Evolutionary conservation across 2,329 filamentous ascomycete genomes (phyloP).

Genomic region (Macroventuria anomochaeta): DNA sequence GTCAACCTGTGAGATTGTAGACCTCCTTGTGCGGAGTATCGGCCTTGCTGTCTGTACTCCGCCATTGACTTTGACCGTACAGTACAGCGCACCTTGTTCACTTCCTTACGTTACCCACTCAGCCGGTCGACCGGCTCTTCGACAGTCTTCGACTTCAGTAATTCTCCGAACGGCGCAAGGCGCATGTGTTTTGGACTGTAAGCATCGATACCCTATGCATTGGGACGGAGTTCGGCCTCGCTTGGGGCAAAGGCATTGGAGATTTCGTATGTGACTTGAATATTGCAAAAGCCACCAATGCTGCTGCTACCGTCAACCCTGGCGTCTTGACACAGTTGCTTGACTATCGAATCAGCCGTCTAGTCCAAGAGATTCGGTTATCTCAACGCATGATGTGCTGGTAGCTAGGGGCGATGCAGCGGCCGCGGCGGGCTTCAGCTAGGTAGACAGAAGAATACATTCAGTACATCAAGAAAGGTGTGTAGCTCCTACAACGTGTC

Average conservation of each 20-base stretch:
- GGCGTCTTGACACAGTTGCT: not conserved
- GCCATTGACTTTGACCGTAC: constrained; percentile 16
- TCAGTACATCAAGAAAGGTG: not conserved
- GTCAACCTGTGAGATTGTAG: constrained; percentile 42
- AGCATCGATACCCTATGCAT: constrained; percentile 37
- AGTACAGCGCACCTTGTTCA: constrained; percentile 8
- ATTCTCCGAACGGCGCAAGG: constrained; percentile 20
- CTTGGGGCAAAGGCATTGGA: constrained; percentile 1
- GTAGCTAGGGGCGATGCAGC: not conserved
- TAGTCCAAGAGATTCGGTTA: constrained; percentile 9
- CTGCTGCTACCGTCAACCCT: not conserved
- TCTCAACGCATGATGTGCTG: constrained; percentile 8
- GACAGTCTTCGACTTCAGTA: constrained; percentile 6
- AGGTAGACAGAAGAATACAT: constrained; percentile 1
- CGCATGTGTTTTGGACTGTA: constrained; percentile 26
- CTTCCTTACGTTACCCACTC: constrained; percentile 1
- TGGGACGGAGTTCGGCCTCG: constrained; percentile 24
- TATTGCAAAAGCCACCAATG: not conserved
- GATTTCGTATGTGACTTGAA: constrained; percentile 12
- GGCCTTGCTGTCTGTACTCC: constrained; percentile 1
- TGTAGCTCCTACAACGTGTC: not conserved
- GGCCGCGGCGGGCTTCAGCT: constrained; percentile 2
- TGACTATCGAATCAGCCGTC: not conserved
- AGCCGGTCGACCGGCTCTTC: not conserved
- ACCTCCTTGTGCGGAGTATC: not conserved